These are phyloP conservation scores for Trichaptum fuscoviolaceum DNA, from an alignment of 768 basidiomycete genomes.

Conservation along the genomic window DNA sequence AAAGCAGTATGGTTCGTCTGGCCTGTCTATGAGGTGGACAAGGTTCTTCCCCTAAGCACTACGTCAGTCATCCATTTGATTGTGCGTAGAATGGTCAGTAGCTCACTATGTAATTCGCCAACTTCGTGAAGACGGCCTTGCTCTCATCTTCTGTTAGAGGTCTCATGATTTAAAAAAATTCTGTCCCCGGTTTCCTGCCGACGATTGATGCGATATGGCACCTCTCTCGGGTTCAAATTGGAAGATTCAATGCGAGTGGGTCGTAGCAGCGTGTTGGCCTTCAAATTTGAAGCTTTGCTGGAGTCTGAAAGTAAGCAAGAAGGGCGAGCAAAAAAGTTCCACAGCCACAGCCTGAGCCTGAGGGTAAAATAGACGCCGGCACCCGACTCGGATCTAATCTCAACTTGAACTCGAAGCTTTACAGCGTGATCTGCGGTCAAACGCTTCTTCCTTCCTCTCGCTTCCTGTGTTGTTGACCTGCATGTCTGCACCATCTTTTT, in stretches of 20 bases:
- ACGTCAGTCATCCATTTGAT: background rate
- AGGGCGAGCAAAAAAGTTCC: conserved; percentile 3
- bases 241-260: background rate
- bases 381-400: background rate
- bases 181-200: background rate
- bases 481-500: conserved; percentile 53
- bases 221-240: background rate
- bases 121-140: conserved; percentile 91
- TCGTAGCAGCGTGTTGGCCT: background rate
- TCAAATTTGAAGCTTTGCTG: conserved; percentile 2
- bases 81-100: conserved; percentile 21
- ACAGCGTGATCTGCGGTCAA: background rate
- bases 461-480: background rate
- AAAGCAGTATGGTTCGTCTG: conserved; percentile 94
- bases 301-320: conserved; percentile 11
- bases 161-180: conserved; percentile 52
- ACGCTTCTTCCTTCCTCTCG: background rate
- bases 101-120: conserved; percentile 90
- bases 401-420: background rate
- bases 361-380: background rate
- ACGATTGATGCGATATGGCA: background rate
- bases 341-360: too few relatives aligned
- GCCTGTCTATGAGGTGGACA: conserved; percentile 89
- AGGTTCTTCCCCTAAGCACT: conserved; percentile 82
- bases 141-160: conserved; percentile 97